These are phyloP conservation scores for Trichomonas gallinae DNA, from an alignment of 208 protist genomes.

Conservation along the genomic window DNA sequence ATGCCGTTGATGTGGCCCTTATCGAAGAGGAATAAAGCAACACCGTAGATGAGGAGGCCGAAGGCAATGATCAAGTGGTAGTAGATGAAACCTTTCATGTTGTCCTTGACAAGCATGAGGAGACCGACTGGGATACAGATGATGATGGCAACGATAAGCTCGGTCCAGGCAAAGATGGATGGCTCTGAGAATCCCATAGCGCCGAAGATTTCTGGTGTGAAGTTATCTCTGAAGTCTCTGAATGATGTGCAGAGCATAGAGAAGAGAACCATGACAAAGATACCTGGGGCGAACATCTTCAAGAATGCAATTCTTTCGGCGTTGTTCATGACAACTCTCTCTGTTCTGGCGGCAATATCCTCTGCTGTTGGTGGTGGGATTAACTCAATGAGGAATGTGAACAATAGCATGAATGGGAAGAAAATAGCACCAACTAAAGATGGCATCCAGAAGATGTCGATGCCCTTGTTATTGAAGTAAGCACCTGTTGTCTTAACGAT, in stretches of 20 bases:
- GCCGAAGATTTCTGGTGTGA: background rate
- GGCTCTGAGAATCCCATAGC: background rate
- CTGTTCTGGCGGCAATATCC: background rate
- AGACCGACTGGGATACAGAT: background rate
- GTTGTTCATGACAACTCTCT: background rate
- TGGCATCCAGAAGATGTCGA: background rate
- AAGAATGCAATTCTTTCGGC: background rate
- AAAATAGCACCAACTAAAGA: slow-evolving; percentile 2
- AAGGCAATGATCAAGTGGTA: background rate
- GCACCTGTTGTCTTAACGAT: background rate
- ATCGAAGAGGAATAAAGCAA: background rate
- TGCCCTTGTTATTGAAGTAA: background rate
- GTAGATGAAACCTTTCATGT: background rate
- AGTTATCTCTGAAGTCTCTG: slow-evolving; percentile 7
- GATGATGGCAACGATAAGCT: background rate
- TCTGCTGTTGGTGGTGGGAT: background rate
- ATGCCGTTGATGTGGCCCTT: background rate
- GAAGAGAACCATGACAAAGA: background rate
- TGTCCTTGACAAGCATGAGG: background rate
- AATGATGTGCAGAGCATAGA: background rate
- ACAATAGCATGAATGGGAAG: background rate
- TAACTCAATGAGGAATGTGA: background rate
- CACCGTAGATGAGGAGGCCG: background rate
- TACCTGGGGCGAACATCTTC: background rate
- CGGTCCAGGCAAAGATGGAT: background rate